Conservation (phyloP, 768 basidiomycete genomes). For the Tubosaeta brunneosetosa region DNA sequence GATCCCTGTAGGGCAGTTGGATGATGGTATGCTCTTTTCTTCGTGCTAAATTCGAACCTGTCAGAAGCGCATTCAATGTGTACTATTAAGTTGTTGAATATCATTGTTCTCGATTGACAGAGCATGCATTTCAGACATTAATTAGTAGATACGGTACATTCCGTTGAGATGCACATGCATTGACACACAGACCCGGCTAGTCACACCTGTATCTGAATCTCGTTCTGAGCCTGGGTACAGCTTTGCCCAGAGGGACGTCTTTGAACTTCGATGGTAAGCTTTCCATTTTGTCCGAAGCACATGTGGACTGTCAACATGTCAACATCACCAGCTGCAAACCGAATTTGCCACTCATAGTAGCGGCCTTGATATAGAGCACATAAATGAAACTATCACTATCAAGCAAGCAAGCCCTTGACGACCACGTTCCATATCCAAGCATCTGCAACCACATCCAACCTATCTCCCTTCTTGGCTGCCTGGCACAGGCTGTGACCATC, state of each 20-base stretch:
- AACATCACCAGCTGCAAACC: constrained; percentile 49
- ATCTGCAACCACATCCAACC: constrained; percentile 53
- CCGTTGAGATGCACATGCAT: too few species aligned
- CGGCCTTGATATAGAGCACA: constrained; percentile 35
- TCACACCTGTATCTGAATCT: constrained; percentile 26
- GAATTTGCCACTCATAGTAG: constrained; percentile 61
- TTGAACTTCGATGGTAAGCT: constrained; percentile 45
- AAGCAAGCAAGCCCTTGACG: constrained; percentile 30
- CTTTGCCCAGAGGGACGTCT: constrained; percentile 23
- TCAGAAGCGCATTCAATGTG: too few species aligned
- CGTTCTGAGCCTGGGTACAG: constrained; percentile 24
- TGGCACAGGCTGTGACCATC: constrained; percentile 67
- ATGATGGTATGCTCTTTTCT: too few species aligned
- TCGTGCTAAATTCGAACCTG: too few species aligned
- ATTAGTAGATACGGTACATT: too few species aligned
- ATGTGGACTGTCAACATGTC: constrained; percentile 52
- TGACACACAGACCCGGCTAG: too few species aligned
- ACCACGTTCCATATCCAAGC: constrained; percentile 57
- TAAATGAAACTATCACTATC: constrained; percentile 1
- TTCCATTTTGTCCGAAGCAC: constrained; percentile 42
- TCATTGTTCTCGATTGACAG: too few species aligned
- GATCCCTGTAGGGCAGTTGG: too few species aligned
- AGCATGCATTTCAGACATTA: too few species aligned
- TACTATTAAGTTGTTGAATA: too few species aligned
- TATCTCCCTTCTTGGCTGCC: constrained; percentile 55